Percentiles rank a stretch among this genome's conserved stretches.
phyloP scores from a whole-genome alignment of 148 eudicot genomes.

The Heliamphora exappendiculata region DNA sequence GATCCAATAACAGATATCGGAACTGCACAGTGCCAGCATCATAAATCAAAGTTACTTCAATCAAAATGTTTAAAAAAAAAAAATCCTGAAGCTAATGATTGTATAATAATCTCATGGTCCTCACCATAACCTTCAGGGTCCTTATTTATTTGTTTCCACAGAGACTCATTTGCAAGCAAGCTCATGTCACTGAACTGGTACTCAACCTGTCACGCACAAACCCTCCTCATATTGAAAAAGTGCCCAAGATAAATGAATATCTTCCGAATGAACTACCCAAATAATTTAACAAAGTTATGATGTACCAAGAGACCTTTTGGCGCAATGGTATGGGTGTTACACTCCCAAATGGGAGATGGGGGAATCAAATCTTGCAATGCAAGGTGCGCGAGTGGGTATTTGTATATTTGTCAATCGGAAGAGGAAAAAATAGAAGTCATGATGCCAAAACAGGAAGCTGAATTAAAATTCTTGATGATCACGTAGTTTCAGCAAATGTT shows the following conservation, averaged over 20 bases:
- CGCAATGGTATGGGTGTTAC: no score
- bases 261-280: not conserved
- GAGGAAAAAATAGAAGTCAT: no score
- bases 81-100: not conserved
- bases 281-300: not conserved
- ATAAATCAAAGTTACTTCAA: not conserved
- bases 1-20: conserved; percentile 68
- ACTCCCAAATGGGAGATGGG: no score
- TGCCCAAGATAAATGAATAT: not conserved
- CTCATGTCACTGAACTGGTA: conserved; percentile 92
- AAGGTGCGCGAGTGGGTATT: no score
- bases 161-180: conserved; percentile 77
- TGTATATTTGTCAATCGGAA: no score
- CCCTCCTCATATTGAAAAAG: not conserved
- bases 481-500: not conserved
- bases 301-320: no score
- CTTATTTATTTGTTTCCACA: conserved; percentile 65
- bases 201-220: conserved; percentile 51
- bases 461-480: not conserved
- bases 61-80: not conserved
- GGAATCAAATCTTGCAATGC: no score
- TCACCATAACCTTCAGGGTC: conserved; percentile 91
- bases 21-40: conserved; percentile 42
- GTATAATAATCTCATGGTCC: conserved; percentile 8
- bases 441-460: not conserved